phyloP scores from a whole-genome alignment of 176 grass and related monocot species.

The Oryza meyeriana region DNA sequence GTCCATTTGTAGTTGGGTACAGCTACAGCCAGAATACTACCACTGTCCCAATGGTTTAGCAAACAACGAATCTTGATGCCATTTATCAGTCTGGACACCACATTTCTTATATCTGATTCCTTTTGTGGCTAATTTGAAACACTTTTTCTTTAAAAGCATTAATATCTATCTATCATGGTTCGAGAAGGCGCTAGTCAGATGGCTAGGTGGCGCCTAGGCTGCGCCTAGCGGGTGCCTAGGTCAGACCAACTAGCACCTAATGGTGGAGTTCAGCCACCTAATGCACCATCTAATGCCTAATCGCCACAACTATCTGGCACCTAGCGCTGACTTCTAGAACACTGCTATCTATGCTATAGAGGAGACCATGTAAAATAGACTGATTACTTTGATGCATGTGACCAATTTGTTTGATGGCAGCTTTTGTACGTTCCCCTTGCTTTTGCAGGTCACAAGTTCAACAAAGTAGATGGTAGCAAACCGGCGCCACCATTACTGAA shows the following conservation, averaged over 20 bases:
- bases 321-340: too few relatives aligned
- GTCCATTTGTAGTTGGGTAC: neutral
- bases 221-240: too few relatives aligned
- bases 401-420: slow-evolving; percentile 2
- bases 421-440: slow-evolving; percentile 1
- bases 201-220: too few relatives aligned
- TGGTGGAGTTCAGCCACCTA: too few relatives aligned
- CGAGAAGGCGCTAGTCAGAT: too few relatives aligned
- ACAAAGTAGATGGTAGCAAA: slow-evolving; percentile 85
- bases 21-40: neutral
- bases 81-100: neutral
- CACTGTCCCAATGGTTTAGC: neutral
- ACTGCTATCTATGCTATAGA: neutral
- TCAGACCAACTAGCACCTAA: too few relatives aligned
- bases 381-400: slow-evolving; percentile 1
- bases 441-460: slow-evolving; percentile 83
- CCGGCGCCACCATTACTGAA: slow-evolving; percentile 81
- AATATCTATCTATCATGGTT: too few relatives aligned
- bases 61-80: neutral
- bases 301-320: too few relatives aligned
- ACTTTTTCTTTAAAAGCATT: neutral
- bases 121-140: neutral
- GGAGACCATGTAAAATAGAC: neutral
- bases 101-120: neutral
- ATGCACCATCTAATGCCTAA: too few relatives aligned